These are phyloP conservation scores for Rhododendron ovatum DNA, from an alignment of 148 eudicot species.

Conservation along the genomic window DNA sequence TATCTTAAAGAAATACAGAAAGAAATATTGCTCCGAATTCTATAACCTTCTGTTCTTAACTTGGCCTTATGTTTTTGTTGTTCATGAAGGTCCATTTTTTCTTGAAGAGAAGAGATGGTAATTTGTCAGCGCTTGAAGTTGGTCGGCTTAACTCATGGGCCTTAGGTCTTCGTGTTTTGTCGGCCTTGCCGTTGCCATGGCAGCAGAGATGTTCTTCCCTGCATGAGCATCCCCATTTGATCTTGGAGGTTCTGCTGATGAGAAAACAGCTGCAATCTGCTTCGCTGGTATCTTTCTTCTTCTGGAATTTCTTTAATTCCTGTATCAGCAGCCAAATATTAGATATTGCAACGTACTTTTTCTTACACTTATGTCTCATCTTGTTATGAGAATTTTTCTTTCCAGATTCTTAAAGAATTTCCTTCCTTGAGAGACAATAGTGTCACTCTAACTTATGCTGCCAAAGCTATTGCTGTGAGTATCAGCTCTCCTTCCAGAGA, in stretches of 20 bases:
- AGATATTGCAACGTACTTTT: background rate
- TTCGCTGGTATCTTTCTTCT: conserved; percentile 58
- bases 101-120: conserved; percentile 89
- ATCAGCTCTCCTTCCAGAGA: conserved; percentile 77
- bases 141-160: conserved; percentile 94
- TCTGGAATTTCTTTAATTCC: conserved; percentile 2
- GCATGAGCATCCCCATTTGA: conserved; percentile 96
- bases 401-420: conserved; percentile 88
- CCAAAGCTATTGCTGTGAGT: conserved; percentile 82
- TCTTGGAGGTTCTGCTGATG: conserved; percentile 93
- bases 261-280: conserved; percentile 96
- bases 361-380: background rate
- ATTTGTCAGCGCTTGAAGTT: conserved; percentile 76
- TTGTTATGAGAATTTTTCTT: conserved; percentile 10
- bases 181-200: conserved; percentile 94
- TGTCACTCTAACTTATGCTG: conserved; percentile 68
- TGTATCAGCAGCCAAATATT: background rate
- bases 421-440: conserved; percentile 71
- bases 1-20: background rate
- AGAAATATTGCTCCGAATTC: conserved; percentile 6
- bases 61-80: background rate
- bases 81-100: conserved; percentile 86
- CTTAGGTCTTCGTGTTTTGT: conserved; percentile 92
- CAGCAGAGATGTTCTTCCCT: conserved; percentile 96
- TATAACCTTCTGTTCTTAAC: background rate